Base-by-base conservation (phyloP, 768 basidiomycete genomes). In the Coprinellus micaceus region DNA sequence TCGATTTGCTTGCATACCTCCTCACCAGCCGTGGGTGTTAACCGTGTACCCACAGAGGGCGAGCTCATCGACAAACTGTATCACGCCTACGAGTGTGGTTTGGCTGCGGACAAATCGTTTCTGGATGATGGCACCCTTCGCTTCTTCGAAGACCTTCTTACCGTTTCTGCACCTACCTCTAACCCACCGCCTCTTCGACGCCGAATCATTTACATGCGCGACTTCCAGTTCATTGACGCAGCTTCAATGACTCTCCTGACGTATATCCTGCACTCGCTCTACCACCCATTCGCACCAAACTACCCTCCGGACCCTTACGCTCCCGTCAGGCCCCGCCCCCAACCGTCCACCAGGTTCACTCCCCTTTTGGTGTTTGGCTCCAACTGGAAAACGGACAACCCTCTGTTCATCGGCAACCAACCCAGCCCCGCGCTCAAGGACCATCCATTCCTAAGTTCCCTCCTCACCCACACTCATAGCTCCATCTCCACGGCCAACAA, bases 171-270 rank as follows among this genome's bases (percentile, higher is more conserved):
- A 48, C 9, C 7, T 6, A 43, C 7, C 13, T 43, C 15, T 7
- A 43, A 17, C 39, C 33, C 13, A 33, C 33, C 48, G 29, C 26
- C 2, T 22, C 39, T 30, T 13, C 21, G 39, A 29, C 19, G 26
- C 10, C 52, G 51, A 22, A 53, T 54, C 53, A 51, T 59, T 21
- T 59, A 56, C 39, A n/a, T 53, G 52, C 51, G 59, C 11, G 51
- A 57, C 56, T 57, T 54, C 40, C 24, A 56, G 15, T 41, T 26
- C 33, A 60, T 58, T 33, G n/a, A 21, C 22, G 40, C 19, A 24
- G 40, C 52, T 4, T 39, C 56, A 24, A 47, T 54, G 54, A 45
- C 56, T 15, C 45, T 57, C 21, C 26, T 57, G 21, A 24, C 43
- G 33, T 43, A 46, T 22, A 29, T 57, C n/a, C 33, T 54, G 7